Evolutionary conservation across 2,329 filamentous ascomycete genomes (phyloP).

Genomic region (Cladosporium sp.): DNA sequence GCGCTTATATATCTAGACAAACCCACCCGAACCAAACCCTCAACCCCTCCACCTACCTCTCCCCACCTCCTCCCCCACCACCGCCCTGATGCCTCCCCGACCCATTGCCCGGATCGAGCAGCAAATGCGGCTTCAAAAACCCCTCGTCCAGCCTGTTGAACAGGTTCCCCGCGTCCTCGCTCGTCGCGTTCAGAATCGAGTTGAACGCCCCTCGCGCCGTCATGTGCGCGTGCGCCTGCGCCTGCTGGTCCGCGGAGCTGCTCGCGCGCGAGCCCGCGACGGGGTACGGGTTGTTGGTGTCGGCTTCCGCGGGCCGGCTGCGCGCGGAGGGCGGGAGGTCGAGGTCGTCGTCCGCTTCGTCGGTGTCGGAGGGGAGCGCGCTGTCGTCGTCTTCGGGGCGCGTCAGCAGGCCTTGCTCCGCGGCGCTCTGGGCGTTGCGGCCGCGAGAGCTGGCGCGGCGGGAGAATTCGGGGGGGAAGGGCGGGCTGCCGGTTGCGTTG

Average conservation of each 20-base stretch:
- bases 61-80: slow-evolving; percentile 6
- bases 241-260: slow-evolving; percentile 13
- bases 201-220: slow-evolving; percentile 70
- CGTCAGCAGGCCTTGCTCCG: slow-evolving; percentile 50
- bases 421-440: slow-evolving; percentile 39
- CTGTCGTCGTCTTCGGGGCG: slow-evolving; percentile 40
- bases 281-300: slow-evolving; percentile 31
- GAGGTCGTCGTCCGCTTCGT: slow-evolving; percentile 52
- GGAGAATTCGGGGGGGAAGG: slow-evolving; percentile 38
- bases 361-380: slow-evolving; percentile 47
- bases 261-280: slow-evolving; percentile 33
- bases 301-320: slow-evolving; percentile 32
- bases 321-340: slow-evolving; percentile 54
- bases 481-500: slow-evolving; percentile 46
- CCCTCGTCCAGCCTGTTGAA: slow-evolving; percentile 93
- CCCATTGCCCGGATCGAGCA: slow-evolving; percentile 60
- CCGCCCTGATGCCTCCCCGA: slow-evolving; percentile 13
- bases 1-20: neutral
- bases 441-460: slow-evolving; percentile 48
- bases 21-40: neutral
- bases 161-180: slow-evolving; percentile 82
- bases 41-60: neutral
- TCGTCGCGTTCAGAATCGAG: slow-evolving; percentile 68
- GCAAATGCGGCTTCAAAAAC: slow-evolving; percentile 84
- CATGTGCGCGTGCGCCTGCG: slow-evolving; percentile 29